Conservation (phyloP, 176 grass and related monocot genomes). For the Stipa capillata region DNA sequence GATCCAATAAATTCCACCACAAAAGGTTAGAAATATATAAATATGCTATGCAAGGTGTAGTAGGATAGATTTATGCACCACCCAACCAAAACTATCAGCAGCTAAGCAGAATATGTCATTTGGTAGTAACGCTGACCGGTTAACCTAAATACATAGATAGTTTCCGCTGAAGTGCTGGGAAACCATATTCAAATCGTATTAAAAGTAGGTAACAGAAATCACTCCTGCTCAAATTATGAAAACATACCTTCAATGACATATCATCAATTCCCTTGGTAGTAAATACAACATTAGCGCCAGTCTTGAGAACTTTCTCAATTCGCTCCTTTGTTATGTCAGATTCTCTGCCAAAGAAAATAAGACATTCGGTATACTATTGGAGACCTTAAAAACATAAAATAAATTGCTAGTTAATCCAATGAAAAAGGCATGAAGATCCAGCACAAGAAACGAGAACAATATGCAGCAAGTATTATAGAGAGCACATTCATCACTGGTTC, state of each 20-base stretch:
- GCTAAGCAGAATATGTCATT: not conserved
- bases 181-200: not conserved
- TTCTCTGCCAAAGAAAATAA: slow-evolving; percentile 42
- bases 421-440: not conserved
- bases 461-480: too few species aligned
- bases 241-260: slow-evolving; percentile 70
- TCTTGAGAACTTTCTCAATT: slow-evolving; percentile 73
- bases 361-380: not conserved
- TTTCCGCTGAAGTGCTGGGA: not conserved
- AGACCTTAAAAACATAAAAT: not conserved
- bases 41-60: not conserved
- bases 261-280: slow-evolving; percentile 93
- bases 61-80: not conserved
- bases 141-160: not conserved
- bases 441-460: not conserved
- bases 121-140: not conserved
- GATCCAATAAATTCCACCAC: not conserved
- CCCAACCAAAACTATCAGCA: not conserved
- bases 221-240: not conserved
- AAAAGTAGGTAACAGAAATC: not conserved
- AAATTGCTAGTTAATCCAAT: not conserved
- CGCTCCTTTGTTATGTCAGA: slow-evolving; percentile 81
- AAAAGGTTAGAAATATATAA: not conserved
- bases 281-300: slow-evolving; percentile 81
- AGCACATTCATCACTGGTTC: not conserved